Evolutionary conservation across 176 grass and related monocot genomes (phyloP), one percentile per base, ranked within the genome.

Genomic region (Carex scoparia): DNA sequence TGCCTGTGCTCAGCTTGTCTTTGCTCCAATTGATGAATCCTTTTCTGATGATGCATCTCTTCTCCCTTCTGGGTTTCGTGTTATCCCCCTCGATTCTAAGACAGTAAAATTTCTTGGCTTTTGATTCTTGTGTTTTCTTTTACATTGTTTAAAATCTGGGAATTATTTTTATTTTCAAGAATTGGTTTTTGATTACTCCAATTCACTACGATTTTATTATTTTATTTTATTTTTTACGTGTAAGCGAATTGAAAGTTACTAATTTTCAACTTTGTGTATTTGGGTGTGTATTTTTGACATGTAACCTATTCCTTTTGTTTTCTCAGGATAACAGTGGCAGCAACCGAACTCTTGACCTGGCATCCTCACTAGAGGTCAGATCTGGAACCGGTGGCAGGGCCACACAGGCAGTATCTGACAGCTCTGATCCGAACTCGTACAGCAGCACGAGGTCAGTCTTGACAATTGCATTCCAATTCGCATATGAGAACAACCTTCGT

Each of bases 11-110:
- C 96, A 99, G 84, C 93, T 99, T 63, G 91, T 99, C 28, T 99
- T 95, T 92, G 96, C 93, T 63, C 96, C 93, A 56, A 99, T 99
- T 0, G 96, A 95, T 83, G 96, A 94, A 87, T 94, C 93, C 83
- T 94, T 99, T 89, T 88, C 93, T 82, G 96, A 99, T 48, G 96
- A 99, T 51, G 90, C 91, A 7, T 93, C 93, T 2, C 69, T 99
- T 40, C 81, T 99, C 28, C 93, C 96, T 13, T 99, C 96, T 28
- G 96, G 96, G 35, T 99, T 99, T 81, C 93, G 93, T 33, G 88
- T 99, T 16, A 95, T 95, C 89, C 93, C 91, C 11, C 84, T 99
- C 7, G 96, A 99, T 44, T 27, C 85, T 23, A 99, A 94, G 65
- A 79, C 69, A 78, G 96, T 99, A 69, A 53, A 27, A 40, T 81